Evolutionary conservation across 768 basidiomycete species (phyloP).

Genomic region (Leccinum incarnatum): DNA sequence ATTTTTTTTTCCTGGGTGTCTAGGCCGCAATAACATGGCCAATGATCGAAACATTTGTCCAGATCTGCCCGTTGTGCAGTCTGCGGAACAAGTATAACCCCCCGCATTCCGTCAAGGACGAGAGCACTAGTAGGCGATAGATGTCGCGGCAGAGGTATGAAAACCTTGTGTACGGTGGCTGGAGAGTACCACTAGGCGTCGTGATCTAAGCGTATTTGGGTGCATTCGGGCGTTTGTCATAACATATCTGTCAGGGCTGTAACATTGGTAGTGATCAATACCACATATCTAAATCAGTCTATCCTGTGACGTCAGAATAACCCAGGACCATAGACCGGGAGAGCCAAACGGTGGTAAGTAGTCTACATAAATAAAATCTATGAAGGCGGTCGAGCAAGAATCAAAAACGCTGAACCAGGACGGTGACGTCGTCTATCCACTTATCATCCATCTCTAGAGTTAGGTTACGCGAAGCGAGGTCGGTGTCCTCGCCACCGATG

Average conservation of each 20-base stretch:
- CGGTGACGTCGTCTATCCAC: conserved; percentile 51
- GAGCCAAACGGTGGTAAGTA: not conserved
- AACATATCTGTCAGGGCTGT: conserved; percentile 13
- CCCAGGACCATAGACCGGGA: not conserved
- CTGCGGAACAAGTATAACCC: conserved; percentile 37
- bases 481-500: conserved; percentile 41
- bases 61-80: conserved; percentile 56
- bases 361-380: not conserved
- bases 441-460: conserved; percentile 50
- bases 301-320: not conserved
- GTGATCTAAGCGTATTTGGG: conserved; percentile 2
- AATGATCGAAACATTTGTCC: conserved; percentile 66
- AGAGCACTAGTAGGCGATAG: conserved; percentile 22
- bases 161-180: not conserved
- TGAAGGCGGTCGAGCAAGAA: not conserved
- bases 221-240: conserved; percentile 13
- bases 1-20: conserved; percentile 2
- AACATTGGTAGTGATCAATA: conserved; percentile 6
- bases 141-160: not conserved
- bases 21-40: conserved; percentile 71
- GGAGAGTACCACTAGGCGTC: not conserved
- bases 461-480: conserved; percentile 40
- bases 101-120: conserved; percentile 22
- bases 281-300: conserved; percentile 6
- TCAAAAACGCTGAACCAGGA: conserved; percentile 41